Conservation (phyloP, 768 basidiomycete genomes). For the Russula olivacea region DNA sequence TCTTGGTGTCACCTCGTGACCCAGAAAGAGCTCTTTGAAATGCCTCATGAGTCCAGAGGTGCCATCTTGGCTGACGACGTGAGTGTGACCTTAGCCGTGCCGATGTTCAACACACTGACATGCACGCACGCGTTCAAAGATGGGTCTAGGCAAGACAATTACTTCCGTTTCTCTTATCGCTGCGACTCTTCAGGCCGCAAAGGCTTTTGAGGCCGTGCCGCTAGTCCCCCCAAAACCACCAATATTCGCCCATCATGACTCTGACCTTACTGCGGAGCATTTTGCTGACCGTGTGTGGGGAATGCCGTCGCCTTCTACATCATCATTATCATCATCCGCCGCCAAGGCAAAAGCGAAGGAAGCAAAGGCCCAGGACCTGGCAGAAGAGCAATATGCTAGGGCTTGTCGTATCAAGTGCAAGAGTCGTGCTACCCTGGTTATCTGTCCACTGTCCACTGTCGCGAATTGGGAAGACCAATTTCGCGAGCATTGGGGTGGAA, state of each 20-base stretch:
- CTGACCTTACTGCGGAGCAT: constrained; percentile 43
- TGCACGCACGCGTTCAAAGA: constrained; percentile 43
- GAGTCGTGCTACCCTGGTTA: constrained; percentile 88
- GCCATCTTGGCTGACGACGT: constrained; percentile 97
- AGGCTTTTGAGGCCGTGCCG: constrained; percentile 51
- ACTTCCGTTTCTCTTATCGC: constrained; percentile 92
- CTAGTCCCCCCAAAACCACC: constrained; percentile 41
- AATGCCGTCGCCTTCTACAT: constrained; percentile 53
- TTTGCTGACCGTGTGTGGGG: constrained; percentile 80
- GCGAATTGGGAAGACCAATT: constrained; percentile 99
- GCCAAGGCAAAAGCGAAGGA: constrained; percentile 62
- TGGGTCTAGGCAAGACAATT: constrained; percentile 98
- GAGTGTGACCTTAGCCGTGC: constrained; percentile 31
- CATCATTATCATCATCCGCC: constrained; percentile 15
- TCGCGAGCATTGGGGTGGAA: constrained; percentile 91
- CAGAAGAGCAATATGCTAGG: constrained; percentile 63
- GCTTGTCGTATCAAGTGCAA: constrained; percentile 72
- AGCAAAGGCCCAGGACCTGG: constrained; percentile 60
- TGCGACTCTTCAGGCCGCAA: constrained; percentile 69
- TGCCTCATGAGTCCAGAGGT: constrained; percentile 73
- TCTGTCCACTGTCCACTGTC: constrained; percentile 95
- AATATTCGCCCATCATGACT: constrained; percentile 27
- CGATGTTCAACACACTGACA: not conserved
- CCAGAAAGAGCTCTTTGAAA: constrained; percentile 59
- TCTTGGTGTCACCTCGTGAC: constrained; percentile 84